Percentiles rank a stretch among this genome's conserved stretches.
Conservation (phyloP, 345 rosid species). For the Eucalyptus tenuipes region DNA sequence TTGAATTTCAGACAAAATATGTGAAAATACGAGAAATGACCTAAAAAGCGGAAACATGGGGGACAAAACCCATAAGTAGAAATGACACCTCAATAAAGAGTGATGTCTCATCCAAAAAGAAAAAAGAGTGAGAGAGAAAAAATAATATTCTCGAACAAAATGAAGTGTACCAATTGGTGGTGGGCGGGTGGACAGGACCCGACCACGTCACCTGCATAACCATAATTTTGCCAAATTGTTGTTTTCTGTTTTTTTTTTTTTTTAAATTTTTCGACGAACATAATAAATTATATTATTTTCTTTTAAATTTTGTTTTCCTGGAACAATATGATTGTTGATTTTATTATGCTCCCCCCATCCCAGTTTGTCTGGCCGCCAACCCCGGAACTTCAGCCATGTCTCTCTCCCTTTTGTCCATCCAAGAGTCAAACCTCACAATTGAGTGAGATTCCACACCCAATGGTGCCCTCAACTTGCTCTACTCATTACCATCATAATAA, state of each 20-base stretch:
- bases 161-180: background rate
- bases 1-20: background rate
- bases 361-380: background rate
- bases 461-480: background rate
- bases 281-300: background rate
- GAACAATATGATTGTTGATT: background rate
- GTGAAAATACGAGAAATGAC: background rate
- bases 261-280: background rate
- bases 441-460: background rate
- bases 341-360: background rate
- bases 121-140: background rate
- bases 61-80: background rate
- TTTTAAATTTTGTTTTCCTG: background rate
- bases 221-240: background rate
- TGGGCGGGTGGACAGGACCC: constrained; percentile 5
- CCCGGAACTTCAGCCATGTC: background rate
- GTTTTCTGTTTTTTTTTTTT: background rate
- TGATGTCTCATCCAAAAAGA: background rate
- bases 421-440: background rate
- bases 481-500: background rate
- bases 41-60: background rate
- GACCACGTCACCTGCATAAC: background rate
- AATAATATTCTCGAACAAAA: background rate
- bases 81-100: background rate
- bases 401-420: background rate